Conservation (phyloP, 345 rosid species). For the Populus ilicifolia region DNA sequence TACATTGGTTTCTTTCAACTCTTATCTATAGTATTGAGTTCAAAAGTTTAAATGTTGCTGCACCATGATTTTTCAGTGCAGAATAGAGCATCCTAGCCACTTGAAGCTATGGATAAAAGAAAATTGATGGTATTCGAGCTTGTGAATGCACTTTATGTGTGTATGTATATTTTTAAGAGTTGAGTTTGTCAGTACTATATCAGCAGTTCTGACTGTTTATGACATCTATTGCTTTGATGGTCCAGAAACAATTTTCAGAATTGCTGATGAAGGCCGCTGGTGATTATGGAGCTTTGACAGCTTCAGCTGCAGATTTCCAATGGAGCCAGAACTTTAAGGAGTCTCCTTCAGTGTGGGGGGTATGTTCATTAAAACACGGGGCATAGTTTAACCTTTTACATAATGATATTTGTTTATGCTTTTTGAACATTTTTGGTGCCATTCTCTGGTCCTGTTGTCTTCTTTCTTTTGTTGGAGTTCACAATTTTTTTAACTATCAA, state of each 20-base stretch:
- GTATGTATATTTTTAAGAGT: background rate
- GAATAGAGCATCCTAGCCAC: background rate
- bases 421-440: background rate
- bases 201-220: background rate
- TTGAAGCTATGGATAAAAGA: background rate
- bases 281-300: conserved; percentile 92
- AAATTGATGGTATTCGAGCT: background rate
- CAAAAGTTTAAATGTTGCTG: background rate
- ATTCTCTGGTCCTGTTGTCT: background rate
- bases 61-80: background rate
- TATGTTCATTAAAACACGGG: conserved; percentile 24
- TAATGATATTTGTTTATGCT: background rate
- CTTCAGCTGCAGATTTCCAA: conserved; percentile 84
- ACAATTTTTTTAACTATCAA: background rate
- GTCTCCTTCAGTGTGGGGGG: conserved; percentile 98
- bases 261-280: conserved; percentile 95
- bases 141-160: background rate
- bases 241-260: conserved; percentile 96
- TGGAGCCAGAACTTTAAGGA: conserved; percentile 99
- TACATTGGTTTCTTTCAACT: background rate
- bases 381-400: background rate
- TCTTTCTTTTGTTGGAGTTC: background rate
- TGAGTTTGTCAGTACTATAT: background rate
- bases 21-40: background rate
- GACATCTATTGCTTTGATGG: conserved; percentile 1